A percentile compares a stretch with the other conserved stretches of the same genome.
Evolutionary conservation across 1,284 basidiomycete genomes (phyloP).

Genomic region (Gastroboletus turbinatus): DNA sequence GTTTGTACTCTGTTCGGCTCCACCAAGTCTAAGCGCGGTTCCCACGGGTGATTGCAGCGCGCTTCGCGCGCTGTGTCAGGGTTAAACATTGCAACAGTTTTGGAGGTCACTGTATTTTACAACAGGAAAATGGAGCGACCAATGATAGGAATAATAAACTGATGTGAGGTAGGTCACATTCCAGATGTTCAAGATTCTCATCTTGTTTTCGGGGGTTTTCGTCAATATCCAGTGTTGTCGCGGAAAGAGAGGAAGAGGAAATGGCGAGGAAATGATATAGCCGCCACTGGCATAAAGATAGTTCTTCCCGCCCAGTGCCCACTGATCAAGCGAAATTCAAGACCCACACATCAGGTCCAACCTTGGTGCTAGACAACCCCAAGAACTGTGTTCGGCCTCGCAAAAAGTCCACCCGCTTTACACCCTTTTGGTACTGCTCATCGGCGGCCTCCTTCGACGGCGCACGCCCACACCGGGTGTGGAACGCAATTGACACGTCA

Average conservation of each 20-base stretch:
- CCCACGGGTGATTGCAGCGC: too few species aligned
- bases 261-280: conserved; percentile 16
- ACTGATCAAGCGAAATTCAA: conserved; percentile 26
- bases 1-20: too few species aligned
- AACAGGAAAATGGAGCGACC: too few species aligned
- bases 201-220: conserved; percentile 16
- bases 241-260: not conserved
- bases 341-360: conserved; percentile 28
- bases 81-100: too few species aligned
- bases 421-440: conserved; percentile 37
- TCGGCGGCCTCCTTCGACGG: conserved; percentile 16
- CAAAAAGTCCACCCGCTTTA: conserved; percentile 48
- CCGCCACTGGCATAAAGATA: conserved; percentile 25
- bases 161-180: conserved; percentile 26
- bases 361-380: conserved; percentile 38
- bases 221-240: conserved; percentile 10
- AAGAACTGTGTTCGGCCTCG: conserved; percentile 37
- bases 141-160: conserved; percentile 26
- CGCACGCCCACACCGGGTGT: conserved; percentile 36
- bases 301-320: not conserved
- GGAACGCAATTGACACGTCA: conserved; percentile 43
- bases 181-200: conserved; percentile 1
- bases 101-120: too few species aligned
- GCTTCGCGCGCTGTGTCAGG: too few species aligned
- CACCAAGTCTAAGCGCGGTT: too few species aligned